A percentile compares a stretch with the other conserved stretches of the same genome.
Conservation (phyloP, 805 yeast genomes). For the Pichia californica region DNA sequence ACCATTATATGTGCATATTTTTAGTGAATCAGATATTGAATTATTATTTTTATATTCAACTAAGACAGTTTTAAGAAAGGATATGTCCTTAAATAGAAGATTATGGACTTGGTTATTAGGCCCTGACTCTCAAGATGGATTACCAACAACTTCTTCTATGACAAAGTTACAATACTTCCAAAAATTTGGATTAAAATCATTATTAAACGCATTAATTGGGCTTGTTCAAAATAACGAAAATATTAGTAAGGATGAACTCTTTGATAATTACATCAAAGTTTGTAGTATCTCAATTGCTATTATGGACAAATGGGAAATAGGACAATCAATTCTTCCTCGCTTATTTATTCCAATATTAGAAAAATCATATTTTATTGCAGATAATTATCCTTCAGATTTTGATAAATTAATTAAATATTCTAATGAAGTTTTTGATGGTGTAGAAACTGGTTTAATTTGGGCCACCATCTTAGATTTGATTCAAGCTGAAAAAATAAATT, state of each 20-base stretch:
- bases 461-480: slow-evolving; percentile 46
- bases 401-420: slow-evolving; percentile 52
- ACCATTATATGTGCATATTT: slow-evolving; percentile 42
- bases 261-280: slow-evolving; percentile 39
- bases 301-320: slow-evolving; percentile 94
- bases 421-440: slow-evolving; percentile 72
- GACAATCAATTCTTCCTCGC: slow-evolving; percentile 63
- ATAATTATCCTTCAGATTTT: slow-evolving; percentile 23
- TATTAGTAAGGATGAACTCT: slow-evolving; percentile 14
- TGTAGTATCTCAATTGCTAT: slow-evolving; percentile 63
- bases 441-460: slow-evolving; percentile 80
- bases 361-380: slow-evolving; percentile 31
- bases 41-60: slow-evolving; percentile 57
- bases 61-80: slow-evolving; percentile 66
- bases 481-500: slow-evolving; percentile 33
- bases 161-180: slow-evolving; percentile 51
- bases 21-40: slow-evolving; percentile 48
- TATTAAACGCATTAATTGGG: slow-evolving; percentile 48
- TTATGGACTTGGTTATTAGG: slow-evolving; percentile 93
- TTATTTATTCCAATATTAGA: slow-evolving; percentile 60
- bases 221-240: slow-evolving; percentile 33
- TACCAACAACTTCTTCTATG: background rate
- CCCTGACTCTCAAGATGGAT: slow-evolving; percentile 33
- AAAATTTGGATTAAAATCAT: slow-evolving; percentile 43
- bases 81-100: slow-evolving; percentile 91